A percentile compares a stretch with the other conserved stretches of the same genome.
Conservation (phyloP, 495 filamentous ascomycete species). For the Xylaria venustula region DNA sequence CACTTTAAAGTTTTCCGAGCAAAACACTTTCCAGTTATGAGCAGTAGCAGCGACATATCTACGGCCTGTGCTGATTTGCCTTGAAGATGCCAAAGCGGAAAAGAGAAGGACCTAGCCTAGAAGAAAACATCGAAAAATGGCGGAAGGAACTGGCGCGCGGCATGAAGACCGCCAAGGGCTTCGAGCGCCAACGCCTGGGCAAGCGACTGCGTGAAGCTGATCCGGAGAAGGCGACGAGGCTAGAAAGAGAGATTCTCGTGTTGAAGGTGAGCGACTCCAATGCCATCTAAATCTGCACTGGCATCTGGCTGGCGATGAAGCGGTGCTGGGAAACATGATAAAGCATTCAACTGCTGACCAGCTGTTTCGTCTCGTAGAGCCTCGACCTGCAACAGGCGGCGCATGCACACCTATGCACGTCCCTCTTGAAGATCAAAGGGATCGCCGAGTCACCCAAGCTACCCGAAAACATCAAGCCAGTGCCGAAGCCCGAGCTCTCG, state of each 20-base stretch:
- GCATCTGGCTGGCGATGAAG: too few relatives aligned
- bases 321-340: too few relatives aligned
- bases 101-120: conserved; percentile 41
- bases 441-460: conserved; percentile 53
- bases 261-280: conserved; percentile 59
- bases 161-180: conserved; percentile 78
- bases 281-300: background rate
- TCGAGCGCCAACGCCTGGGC: conserved; percentile 85
- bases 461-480: conserved; percentile 49
- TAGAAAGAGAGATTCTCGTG: conserved; percentile 71
- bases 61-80: background rate
- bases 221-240: conserved; percentile 49
- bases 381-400: conserved; percentile 67
- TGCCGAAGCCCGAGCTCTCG: conserved; percentile 45
- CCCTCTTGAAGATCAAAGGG: conserved; percentile 69
- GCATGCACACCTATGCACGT: conserved; percentile 70
- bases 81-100: conserved; percentile 49
- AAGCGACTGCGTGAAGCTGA: conserved; percentile 67
- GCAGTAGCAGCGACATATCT: background rate
- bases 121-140: conserved; percentile 56
- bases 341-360: background rate
- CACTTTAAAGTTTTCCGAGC: conserved; percentile 16
- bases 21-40: background rate
- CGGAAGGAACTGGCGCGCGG: conserved; percentile 62
- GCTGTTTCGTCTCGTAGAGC: conserved; percentile 25